A percentile compares a stretch with the other conserved stretches of the same genome.
phyloP scores from a whole-genome alignment of 805 yeast species.

The Candida easanensis region DNA sequence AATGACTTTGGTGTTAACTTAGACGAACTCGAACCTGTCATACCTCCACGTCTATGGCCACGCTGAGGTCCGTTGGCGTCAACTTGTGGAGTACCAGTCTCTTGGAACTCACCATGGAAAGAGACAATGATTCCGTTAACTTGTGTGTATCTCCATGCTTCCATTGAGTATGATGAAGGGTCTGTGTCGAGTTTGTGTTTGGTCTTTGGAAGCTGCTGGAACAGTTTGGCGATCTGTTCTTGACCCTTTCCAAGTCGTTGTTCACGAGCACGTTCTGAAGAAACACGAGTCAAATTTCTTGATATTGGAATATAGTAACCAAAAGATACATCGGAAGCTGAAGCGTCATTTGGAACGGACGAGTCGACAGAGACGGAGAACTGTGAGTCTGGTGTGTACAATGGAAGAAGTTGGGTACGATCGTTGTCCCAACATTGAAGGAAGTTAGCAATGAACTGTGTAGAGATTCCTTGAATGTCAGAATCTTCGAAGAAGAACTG shows the following conservation, averaged over 20 bases:
- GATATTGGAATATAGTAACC: constrained; percentile 71
- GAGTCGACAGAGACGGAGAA: constrained; percentile 80
- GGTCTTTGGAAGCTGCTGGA: constrained; percentile 72
- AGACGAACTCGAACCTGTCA: constrained; percentile 25
- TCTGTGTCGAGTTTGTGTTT: constrained; percentile 63
- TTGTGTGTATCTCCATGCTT: constrained; percentile 67
- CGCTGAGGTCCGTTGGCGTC: constrained; percentile 26
- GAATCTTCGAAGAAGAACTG: constrained; percentile 80
- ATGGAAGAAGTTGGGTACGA: constrained; percentile 61
- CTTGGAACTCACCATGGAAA: constrained; percentile 84
- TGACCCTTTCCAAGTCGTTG: constrained; percentile 66
- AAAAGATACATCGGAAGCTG: constrained; percentile 42
- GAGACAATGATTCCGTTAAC: constrained; percentile 75
- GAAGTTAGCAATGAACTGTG: constrained; percentile 76
- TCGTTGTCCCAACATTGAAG: constrained; percentile 80
- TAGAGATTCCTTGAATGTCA: constrained; percentile 65
- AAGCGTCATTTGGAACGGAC: constrained; percentile 52
- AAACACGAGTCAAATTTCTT: constrained; percentile 68
- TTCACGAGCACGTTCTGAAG: constrained; percentile 50
- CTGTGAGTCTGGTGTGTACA: constrained; percentile 81
- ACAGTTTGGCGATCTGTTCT: constrained; percentile 57
- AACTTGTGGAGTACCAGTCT: constrained; percentile 52
- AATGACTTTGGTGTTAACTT: constrained; percentile 66
- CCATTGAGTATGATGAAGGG: constrained; percentile 72
- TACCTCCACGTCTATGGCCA: constrained; percentile 30